Base-by-base conservation (phyloP, 768 basidiomycete species). In the Termitomyces sp. region DNA sequence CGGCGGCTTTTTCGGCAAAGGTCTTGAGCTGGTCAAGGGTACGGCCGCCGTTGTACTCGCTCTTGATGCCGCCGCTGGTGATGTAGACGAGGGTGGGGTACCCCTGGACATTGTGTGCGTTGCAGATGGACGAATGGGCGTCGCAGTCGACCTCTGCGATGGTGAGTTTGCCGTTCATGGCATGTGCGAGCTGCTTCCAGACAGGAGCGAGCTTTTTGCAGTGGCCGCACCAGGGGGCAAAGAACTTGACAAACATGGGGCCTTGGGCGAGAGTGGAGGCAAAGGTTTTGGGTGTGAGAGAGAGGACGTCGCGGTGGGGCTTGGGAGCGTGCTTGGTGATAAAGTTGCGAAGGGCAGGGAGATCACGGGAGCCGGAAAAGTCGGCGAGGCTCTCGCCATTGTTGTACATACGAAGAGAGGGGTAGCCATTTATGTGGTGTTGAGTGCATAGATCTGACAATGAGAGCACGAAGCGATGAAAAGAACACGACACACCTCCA, bases 201-300 rank as follows among this genome's bases (percentile, higher is more conserved):
- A 75, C 78, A 51, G 86, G 94, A 0, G 91, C 91, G 1, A 98
- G 78, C 66, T 91, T 91, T 74, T 97, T 95, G 80, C 96, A 99
- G 71, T 98, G 95, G 4, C 91, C 91, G 68, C 95, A 98, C 91
- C 95, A 98, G 0, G 95, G 95, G 0, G 94, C 96, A 68, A 81
- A 98, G 75, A 91, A 98, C 62, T 78, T 73, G 66, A 77, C 72
- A 72, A 89, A 75, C 42, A 79, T 68, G 50, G 81, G 70, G 47
- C 77, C 75, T 56, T 73, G 60, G 1, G 67, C 62, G 9, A 81
- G 67, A 1, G 74, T 71, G 23, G 60, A 50, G 11, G 71, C 62
- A 61, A 84, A 82, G 1, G 73, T 69, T 10, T 71, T 64, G 0
- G 65, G 60, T 6, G 70, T 66, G 30, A 79, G 67, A 1, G 68